phyloP scores from a whole-genome alignment of 1,284 basidiomycete species.

The Pholiota adiposa region DNA sequence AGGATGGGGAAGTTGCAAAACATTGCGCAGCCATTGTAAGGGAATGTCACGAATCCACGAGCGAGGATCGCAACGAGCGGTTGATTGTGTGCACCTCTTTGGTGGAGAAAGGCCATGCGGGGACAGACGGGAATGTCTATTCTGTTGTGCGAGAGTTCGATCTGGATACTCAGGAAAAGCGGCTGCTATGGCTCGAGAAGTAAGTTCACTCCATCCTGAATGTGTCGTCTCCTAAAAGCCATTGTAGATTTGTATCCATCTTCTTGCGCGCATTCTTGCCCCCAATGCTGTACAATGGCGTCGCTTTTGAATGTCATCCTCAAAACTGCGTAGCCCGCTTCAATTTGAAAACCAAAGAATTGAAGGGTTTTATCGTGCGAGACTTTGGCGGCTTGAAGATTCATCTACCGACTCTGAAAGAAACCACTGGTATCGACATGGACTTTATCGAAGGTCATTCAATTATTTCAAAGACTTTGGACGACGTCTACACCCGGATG shows the following conservation, averaged over 20 bases:
- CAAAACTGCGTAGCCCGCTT: constrained; percentile 59
- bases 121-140: constrained; percentile 43
- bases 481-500: constrained; percentile 56
- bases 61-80: constrained; percentile 48
- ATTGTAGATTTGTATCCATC: constrained; percentile 44
- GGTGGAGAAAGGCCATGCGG: constrained; percentile 53
- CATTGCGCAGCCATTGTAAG: constrained; percentile 56
- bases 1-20: constrained; percentile 51
- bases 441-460: constrained; percentile 52
- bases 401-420: constrained; percentile 48
- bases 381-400: constrained; percentile 59
- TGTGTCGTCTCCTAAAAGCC: constrained; percentile 1
- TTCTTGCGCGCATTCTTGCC: constrained; percentile 57
- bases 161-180: constrained; percentile 51
- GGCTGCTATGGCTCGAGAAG: constrained; percentile 50
- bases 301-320: constrained; percentile 58
- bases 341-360: constrained; percentile 44
- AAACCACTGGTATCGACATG: constrained; percentile 49
- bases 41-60: constrained; percentile 50
- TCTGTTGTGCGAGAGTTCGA: constrained; percentile 51
- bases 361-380: constrained; percentile 55
- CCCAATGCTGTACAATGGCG: constrained; percentile 51
- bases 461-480: constrained; percentile 49
- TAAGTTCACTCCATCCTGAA: constrained; percentile 24
- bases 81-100: constrained; percentile 58